A percentile compares a stretch with the other conserved stretches of the same genome.
Conservation (phyloP, 2,329 filamentous ascomycete genomes). For the Ophiostoma quercus region DNA sequence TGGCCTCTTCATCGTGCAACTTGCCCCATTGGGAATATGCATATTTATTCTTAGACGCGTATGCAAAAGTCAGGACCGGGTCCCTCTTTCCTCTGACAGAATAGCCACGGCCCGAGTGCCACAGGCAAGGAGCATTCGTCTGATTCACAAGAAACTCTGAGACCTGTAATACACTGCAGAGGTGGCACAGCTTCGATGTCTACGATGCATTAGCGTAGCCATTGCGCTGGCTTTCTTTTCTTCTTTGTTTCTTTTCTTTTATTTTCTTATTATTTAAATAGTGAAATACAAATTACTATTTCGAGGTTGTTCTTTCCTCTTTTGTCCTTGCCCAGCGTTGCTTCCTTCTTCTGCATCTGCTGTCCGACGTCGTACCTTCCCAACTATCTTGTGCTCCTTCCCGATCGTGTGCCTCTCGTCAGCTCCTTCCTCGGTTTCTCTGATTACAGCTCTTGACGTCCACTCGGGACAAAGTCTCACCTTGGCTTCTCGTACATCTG, state of each 20-base stretch:
- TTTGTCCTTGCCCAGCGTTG: background rate
- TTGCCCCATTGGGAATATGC: background rate
- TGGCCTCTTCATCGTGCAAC: background rate
- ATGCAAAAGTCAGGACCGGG: background rate
- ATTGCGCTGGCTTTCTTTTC: background rate
- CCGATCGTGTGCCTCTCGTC: background rate
- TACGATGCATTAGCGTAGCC: too few species aligned
- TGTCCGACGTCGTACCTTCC: constrained; percentile 10
- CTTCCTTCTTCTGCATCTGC: background rate
- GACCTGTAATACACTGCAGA: too few species aligned
- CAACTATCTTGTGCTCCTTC: background rate
- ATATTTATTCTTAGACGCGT: background rate
- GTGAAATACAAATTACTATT: background rate
- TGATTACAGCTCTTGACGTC: background rate
- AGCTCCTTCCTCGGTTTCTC: background rate
- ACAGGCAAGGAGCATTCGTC: background rate
- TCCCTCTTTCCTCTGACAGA: background rate
- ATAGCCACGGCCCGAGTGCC: background rate
- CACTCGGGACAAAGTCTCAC: background rate
- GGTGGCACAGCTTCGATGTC: too few species aligned
- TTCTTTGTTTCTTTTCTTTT: background rate
- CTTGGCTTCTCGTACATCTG: background rate
- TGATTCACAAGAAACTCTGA: too few species aligned
- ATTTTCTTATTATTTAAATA: background rate
- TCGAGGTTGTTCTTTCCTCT: background rate